Percentiles rank a stretch among this genome's conserved stretches.
Evolutionary conservation across 2,329 filamentous ascomycete species (phyloP).

Genomic region (Thielaviopsis populi): DNA sequence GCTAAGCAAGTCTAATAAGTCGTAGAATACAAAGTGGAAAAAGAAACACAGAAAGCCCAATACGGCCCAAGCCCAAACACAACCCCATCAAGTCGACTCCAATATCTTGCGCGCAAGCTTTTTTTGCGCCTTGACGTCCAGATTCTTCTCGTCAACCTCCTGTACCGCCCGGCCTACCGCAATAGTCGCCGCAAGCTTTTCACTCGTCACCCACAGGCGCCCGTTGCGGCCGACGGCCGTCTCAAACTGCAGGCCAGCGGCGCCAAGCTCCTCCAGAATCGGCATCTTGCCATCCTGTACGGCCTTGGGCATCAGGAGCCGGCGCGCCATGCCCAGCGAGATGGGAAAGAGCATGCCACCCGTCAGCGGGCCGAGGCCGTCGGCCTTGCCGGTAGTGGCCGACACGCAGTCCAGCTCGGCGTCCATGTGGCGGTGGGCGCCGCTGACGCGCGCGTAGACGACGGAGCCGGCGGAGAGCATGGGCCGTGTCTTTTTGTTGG

Average conservation of each 20-base stretch:
- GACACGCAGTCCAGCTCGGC: conserved; percentile 84
- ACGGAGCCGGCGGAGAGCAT: conserved; percentile 58
- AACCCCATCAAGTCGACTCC: neutral
- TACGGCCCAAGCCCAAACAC: neutral
- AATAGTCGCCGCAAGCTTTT: conserved; percentile 55
- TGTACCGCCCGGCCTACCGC: conserved; percentile 64
- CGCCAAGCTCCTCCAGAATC: conserved; percentile 64
- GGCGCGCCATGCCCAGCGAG: conserved; percentile 65
- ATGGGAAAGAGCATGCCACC: conserved; percentile 79
- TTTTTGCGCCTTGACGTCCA: conserved; percentile 52
- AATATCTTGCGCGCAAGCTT: conserved; percentile 49
- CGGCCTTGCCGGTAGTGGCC: conserved; percentile 69
- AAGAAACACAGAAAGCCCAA: neutral
- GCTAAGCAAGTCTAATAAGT: neutral
- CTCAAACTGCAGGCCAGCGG: conserved; percentile 71
- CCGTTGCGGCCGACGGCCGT: conserved; percentile 89
- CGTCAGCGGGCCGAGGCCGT: conserved; percentile 69
- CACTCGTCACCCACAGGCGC: conserved; percentile 78
- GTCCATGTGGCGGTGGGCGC: conserved; percentile 70
- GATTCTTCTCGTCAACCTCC: conserved; percentile 55
- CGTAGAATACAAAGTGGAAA: neutral
- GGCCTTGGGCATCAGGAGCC: conserved; percentile 53
- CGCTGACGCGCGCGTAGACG: conserved; percentile 74
- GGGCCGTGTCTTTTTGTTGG: conserved; percentile 81
- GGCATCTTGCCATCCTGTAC: conserved; percentile 49